A percentile compares a stretch with the other conserved stretches of the same genome.
Evolutionary conservation across 2,329 filamentous ascomycete genomes (phyloP).

Genomic region (Colletotrichum truncatum): DNA sequence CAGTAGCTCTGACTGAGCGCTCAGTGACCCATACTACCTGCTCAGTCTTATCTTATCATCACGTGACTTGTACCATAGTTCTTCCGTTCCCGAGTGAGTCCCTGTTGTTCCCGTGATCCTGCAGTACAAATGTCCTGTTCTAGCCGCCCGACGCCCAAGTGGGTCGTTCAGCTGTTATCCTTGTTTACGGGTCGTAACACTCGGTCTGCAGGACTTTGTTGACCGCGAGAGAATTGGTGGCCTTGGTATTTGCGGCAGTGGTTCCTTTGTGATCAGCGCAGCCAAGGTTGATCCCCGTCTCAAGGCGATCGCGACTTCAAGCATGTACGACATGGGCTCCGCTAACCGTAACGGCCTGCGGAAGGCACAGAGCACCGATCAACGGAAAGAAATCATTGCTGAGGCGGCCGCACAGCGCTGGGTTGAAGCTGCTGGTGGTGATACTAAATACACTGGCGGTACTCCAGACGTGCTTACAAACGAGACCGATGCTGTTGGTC

Average conservation of each 20-base stretch:
- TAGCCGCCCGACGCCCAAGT: too few species aligned
- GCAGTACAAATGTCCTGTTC: too few species aligned
- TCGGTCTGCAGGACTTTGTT: conserved; percentile 33
- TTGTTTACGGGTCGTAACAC: too few species aligned
- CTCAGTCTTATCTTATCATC: too few species aligned
- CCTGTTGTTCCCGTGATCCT: too few species aligned
- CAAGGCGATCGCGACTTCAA: conserved; percentile 32
- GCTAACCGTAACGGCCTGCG: background rate
- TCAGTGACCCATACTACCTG: too few species aligned
- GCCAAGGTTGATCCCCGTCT: conserved; percentile 43
- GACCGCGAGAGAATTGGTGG: conserved; percentile 40
- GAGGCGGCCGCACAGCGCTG: background rate
- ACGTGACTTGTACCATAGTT: too few species aligned
- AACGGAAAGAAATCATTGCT: conserved; percentile 12
- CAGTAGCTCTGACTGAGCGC: too few species aligned
- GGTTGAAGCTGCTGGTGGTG: background rate
- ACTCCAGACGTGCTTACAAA: background rate
- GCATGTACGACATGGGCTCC: conserved; percentile 27
- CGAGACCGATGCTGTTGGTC: background rate
- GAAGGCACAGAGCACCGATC: background rate
- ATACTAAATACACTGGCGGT: background rate
- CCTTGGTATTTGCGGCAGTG: conserved; percentile 42
- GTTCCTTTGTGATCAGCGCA: conserved; percentile 42
- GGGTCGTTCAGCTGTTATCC: too few species aligned
- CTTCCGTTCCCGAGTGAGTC: too few species aligned